These are phyloP conservation scores for Macaranga tanarius DNA, from an alignment of 441 rosid genomes.

Conservation along the genomic window DNA sequence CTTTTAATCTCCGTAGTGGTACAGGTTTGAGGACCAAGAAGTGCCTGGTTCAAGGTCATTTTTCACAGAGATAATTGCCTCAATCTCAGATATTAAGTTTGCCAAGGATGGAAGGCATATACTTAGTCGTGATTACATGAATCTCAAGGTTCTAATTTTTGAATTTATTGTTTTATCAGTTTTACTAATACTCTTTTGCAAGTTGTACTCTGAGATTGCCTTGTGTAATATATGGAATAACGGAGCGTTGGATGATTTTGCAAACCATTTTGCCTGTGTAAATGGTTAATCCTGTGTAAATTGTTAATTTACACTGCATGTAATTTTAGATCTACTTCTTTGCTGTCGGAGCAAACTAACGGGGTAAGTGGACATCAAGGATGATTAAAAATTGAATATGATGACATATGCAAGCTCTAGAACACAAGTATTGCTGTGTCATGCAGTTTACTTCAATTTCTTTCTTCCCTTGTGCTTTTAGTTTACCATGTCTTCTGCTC, in stretches of 20 bases:
- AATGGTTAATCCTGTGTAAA: too few species aligned
- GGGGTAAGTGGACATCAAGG: too few species aligned
- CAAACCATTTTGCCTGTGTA: too few species aligned
- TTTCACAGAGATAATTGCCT: conserved; percentile 99
- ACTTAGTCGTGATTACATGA: conserved; percentile 99
- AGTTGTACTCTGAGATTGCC: conserved; percentile 8
- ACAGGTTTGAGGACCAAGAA: conserved; percentile 96
- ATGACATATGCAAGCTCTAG: too few species aligned
- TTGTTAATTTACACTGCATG: too few species aligned
- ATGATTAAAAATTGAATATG: too few species aligned
- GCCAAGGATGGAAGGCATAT: conserved; percentile 88
- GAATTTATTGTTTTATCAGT: background rate
- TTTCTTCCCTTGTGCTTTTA: background rate
- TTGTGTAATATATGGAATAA: too few species aligned
- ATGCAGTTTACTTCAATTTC: background rate
- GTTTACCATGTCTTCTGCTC: conserved; percentile 9
- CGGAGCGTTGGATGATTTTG: too few species aligned
- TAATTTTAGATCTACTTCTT: too few species aligned
- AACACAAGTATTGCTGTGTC: too few species aligned
- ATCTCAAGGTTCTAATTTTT: conserved; percentile 71
- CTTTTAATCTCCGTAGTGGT: conserved; percentile 5
- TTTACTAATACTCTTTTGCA: background rate
- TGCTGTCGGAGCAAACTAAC: too few species aligned
- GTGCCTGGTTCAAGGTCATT: conserved; percentile 89
- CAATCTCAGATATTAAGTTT: conserved; percentile 93